Percentiles rank a stretch among this genome's conserved stretches.
These are phyloP conservation scores for Neophaeococcomyces mojaviensis DNA, from an alignment of 2,329 filamentous ascomycete genomes.

Conservation along the genomic window DNA sequence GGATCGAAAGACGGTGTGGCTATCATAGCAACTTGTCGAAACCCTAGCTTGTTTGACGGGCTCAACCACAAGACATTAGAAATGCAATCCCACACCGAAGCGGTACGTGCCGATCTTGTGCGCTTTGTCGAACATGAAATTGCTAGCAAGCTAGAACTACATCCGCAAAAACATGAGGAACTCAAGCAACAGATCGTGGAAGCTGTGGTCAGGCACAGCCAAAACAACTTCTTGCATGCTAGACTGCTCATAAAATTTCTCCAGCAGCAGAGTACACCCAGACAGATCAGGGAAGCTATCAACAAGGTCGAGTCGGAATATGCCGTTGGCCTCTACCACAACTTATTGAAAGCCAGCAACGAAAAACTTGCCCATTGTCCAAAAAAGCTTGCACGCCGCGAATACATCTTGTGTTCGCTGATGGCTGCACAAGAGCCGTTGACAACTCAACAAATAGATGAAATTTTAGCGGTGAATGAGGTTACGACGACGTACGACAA, in stretches of 20 bases:
- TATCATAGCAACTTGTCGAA: slow-evolving; percentile 1
- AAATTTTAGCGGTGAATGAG: background rate
- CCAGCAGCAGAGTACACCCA: background rate
- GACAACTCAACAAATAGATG: background rate
- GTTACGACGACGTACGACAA: background rate
- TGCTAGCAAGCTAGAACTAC: background rate
- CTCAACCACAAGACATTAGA: background rate
- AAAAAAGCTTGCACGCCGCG: background rate
- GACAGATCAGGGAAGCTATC: background rate
- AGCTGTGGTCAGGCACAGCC: background rate
- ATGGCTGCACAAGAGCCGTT: background rate
- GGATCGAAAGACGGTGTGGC: background rate
- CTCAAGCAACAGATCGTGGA: background rate
- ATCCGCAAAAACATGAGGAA: background rate
- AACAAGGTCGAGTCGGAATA: background rate
- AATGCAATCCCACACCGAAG: background rate
- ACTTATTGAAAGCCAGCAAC: background rate
- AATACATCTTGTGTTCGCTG: background rate
- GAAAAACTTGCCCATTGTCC: background rate
- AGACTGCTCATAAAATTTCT: background rate
- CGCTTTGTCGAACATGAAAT: background rate
- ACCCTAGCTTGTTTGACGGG: background rate
- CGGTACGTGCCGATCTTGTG: background rate
- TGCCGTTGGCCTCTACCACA: background rate
- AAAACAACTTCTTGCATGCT: slow-evolving; percentile 1